Evolutionary conservation across 148 eudicot species (phyloP), one percentile per base, ranked within the genome.

Genomic region (Pharnaceum exiguum): DNA sequence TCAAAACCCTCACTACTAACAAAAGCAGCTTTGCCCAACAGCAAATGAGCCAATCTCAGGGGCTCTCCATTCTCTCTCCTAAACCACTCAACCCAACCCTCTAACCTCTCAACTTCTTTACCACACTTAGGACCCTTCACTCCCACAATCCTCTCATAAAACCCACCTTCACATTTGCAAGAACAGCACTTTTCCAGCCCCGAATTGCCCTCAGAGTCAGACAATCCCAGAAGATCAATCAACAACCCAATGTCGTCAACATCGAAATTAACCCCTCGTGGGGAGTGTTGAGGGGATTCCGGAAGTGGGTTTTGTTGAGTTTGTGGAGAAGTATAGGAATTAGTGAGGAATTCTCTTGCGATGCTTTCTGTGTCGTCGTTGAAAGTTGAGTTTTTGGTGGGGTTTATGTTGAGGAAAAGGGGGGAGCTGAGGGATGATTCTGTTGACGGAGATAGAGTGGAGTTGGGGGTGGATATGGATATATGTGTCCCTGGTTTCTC

Each of bases 71-170:
- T 74, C 43, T 62, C 68, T 43, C 46, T 57, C 70, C 68, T 21
- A 16, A 74, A 87, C 61, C 82, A 59, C 50, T 71, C 66, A 74
- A 90, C 84, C 97, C 89, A 90, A 25, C 83, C 77, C 25, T 87
- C 77, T 71, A 87, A 75, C 40, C 95, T 84, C 79, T 77, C 76
- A 56, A 65, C 67, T 51, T 87, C 89, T 64, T 57, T 77, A 62
- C 44, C 71, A 70, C 82, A 82, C 59, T 84, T 87, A 2, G 89
- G 87, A 36, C 87, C 95, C 65, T 82, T 87, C 19, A 85, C 65
- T 24, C 84, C 85, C 27, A 82, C 87, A 76, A 90, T 68, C 65
- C 79, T 87, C 17, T 62, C 79, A 51, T 69, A 87, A 68, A 90
- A 90, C 58, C 68, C 75, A 57, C 72, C 80, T 53, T 65, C 80